phyloP scores from a whole-genome alignment of 352 stramenopile species.

The Phytopythium sindhum region DNA sequence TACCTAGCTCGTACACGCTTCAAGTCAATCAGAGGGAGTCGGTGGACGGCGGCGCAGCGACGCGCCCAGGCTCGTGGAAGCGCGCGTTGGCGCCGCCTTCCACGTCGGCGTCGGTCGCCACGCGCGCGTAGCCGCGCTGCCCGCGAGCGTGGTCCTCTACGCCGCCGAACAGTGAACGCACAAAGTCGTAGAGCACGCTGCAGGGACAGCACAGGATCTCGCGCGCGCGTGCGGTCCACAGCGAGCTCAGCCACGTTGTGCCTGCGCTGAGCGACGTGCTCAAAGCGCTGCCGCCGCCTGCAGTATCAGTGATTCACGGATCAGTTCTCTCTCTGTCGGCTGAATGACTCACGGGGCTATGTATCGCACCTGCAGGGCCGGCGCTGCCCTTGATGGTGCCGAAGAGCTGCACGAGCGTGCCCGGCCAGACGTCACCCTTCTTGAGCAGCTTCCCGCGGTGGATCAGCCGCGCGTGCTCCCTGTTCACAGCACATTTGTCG shows the following conservation, averaged over 20 bases:
- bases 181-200: slow-evolving; percentile 62
- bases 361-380: not conserved
- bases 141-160: slow-evolving; percentile 18
- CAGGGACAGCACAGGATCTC: slow-evolving; percentile 68
- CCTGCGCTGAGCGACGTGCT: slow-evolving; percentile 11
- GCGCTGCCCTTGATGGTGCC: slow-evolving; percentile 44
- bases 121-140: slow-evolving; percentile 43
- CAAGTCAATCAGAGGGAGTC: slow-evolving; percentile 24
- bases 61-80: slow-evolving; percentile 60
- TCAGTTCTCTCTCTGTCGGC: not conserved
- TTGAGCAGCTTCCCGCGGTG: slow-evolving; percentile 80
- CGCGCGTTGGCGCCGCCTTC: slow-evolving; percentile 12
- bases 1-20: too few species aligned
- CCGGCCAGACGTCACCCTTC: slow-evolving; percentile 79
- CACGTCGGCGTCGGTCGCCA: slow-evolving; percentile 21
- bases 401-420: slow-evolving; percentile 79
- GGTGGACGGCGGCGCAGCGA: slow-evolving; percentile 42
- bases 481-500: slow-evolving; percentile 14
- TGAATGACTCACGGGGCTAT: too few species aligned
- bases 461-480: slow-evolving; percentile 70
- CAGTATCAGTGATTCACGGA: not conserved
- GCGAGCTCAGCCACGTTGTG: slow-evolving; percentile 22
- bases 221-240: slow-evolving; percentile 40
- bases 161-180: slow-evolving; percentile 57
- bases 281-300: slow-evolving; percentile 1